Evolutionary conservation across 2,329 filamentous ascomycete species (phyloP).

Genomic region (Aspergillus flavus): DNA sequence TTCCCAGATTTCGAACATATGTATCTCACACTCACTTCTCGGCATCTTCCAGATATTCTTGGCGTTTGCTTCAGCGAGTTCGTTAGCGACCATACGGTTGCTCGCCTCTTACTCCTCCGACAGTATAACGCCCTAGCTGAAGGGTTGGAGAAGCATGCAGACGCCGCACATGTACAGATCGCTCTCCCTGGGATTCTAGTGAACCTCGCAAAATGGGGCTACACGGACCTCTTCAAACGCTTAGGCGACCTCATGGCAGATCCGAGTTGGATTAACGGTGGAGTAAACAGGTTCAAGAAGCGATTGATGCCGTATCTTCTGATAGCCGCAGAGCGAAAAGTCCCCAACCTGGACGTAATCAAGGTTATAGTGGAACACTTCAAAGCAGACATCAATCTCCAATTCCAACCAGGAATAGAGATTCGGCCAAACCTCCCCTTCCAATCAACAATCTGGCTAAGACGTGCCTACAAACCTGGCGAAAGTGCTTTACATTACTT

Average conservation of each 20-base stretch:
- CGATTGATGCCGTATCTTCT: conserved; percentile 16
- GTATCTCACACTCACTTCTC: neutral
- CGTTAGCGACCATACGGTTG: neutral
- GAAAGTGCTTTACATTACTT: conserved; percentile 24
- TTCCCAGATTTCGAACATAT: neutral
- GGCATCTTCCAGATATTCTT: neutral
- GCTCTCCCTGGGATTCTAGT: conserved; percentile 12
- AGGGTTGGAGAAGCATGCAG: conserved; percentile 11
- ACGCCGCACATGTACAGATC: neutral
- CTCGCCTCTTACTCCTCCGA: neutral
- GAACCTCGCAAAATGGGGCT: conserved; percentile 22
- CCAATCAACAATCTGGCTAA: conserved; percentile 11
- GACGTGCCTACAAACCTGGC: conserved; percentile 14
- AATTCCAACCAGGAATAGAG: conserved; percentile 8
- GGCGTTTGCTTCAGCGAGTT: neutral
- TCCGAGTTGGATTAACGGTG: too few relatives aligned
- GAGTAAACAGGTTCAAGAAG: too few relatives aligned
- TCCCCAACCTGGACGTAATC: conserved; percentile 23
- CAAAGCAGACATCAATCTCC: conserved; percentile 20
- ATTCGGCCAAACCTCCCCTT: conserved; percentile 13
- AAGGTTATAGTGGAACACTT: conserved; percentile 22
- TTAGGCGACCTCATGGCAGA: conserved; percentile 7
- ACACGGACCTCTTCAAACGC: conserved; percentile 17
- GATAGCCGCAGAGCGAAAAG: conserved; percentile 13
- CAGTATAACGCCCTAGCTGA: conserved; percentile 4